Conservation (phyloP, 257 asterid species). For the Pogostemon cablin region DNA sequence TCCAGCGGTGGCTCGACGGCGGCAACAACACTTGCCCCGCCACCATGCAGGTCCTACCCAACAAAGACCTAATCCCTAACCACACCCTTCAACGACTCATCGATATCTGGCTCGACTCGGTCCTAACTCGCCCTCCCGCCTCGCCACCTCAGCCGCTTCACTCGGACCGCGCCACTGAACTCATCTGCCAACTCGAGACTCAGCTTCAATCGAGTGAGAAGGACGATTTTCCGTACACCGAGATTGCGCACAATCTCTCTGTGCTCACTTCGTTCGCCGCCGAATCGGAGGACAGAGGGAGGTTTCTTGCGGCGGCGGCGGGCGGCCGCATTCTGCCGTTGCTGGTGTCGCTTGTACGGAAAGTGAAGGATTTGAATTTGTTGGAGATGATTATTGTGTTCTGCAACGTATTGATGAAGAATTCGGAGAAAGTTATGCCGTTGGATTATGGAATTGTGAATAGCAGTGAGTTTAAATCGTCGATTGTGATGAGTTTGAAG, state of each 20-base stretch:
- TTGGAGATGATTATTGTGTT: conserved; percentile 46
- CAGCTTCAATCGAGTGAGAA: conserved; percentile 24
- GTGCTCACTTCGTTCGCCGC: conserved; percentile 49
- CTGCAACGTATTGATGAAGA: conserved; percentile 36
- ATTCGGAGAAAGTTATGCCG: conserved; percentile 15
- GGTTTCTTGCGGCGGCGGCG: conserved; percentile 29
- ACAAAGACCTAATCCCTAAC: conserved; percentile 71
- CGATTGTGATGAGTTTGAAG: conserved; percentile 36
- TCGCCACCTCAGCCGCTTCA: conserved; percentile 6
- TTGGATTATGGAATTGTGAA: conserved; percentile 24
- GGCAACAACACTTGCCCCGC: conserved; percentile 95
- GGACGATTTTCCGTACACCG: background rate
- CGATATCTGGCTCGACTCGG: conserved; percentile 69
- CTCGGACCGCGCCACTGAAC: conserved; percentile 41
- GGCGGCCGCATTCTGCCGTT: conserved; percentile 36
- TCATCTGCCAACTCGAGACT: conserved; percentile 46
- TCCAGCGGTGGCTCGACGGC: conserved; percentile 83
- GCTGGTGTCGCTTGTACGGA: conserved; percentile 29
- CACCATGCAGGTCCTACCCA: conserved; percentile 76
- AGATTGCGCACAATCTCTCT: conserved; percentile 26
- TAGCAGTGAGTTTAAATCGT: conserved; percentile 26
- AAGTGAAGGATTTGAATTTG: conserved; percentile 22
- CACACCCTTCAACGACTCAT: conserved; percentile 77
- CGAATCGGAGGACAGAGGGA: conserved; percentile 45
- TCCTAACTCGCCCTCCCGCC: conserved; percentile 25